Base-by-base conservation (phyloP, 2,329 filamentous ascomycete genomes). In the Fusarium abutilonis region DNA sequence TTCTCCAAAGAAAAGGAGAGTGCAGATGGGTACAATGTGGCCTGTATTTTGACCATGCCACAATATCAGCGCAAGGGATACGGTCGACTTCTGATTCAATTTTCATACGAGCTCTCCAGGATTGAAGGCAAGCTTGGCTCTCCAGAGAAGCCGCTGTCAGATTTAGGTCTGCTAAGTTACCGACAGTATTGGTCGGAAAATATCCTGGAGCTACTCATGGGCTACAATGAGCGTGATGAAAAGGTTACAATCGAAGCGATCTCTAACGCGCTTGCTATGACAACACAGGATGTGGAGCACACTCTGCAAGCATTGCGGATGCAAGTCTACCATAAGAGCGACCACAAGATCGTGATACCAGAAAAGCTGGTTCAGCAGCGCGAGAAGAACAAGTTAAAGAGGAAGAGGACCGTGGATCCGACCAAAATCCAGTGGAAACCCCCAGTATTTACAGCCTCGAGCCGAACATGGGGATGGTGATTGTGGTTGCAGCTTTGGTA, bases 1-100 rank as follows among this genome's bases (percentile, higher is more conserved):
- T 99, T 99, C 76, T 96, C 91, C 52, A 99, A 99, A 75, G 95
- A 99, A 76, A 99, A 99, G 69, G 95, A 99, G 76, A 94, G 90
- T 35, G 93, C 93, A 0, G 96, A 99, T 70, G 92, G 91, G 28
- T 99, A 98, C 83, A 99, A 99, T 73, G 89, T 99, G 29, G 96
- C 95, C 5, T 99, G 96, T 84, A 99, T 99, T 74, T 82, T 99
- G 56, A 99, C 95, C 0, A 82, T 99, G 4, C 95, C 95, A 0
- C 96, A 99, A 74, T 98, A 96, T 70, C 95, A 99, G 76, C 87
- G 95, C 21, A 95, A 96, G 73, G 95, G 95, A 0, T 97, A 95
- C 70, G 95, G 96, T 21, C 89, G 92, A 57, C 83, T 99, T 11
- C 84, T 99, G 54, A 99, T 99, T 70, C 93, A 96, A 66, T 98